Conservation (phyloP, 2,329 filamentous ascomycete species). For the Zasmidium citrigriseum region DNA sequence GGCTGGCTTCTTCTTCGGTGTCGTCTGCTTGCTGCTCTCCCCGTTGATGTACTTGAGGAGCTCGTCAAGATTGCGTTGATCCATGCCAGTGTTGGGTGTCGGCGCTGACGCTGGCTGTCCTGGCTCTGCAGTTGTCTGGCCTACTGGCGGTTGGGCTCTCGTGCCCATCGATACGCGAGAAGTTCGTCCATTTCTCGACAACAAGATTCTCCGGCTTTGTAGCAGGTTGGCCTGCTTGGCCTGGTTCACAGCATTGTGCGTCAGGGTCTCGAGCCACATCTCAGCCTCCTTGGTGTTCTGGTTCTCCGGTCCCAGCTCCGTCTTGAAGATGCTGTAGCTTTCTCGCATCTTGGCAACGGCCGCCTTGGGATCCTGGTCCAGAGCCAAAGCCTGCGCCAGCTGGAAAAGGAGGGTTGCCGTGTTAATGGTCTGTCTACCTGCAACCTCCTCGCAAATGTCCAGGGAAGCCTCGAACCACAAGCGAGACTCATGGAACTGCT, state of each 20-base stretch:
- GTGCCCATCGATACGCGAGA: conserved; percentile 53
- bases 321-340: conserved; percentile 92
- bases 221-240: conserved; percentile 75
- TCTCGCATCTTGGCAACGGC: conserved; percentile 94
- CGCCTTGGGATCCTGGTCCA: conserved; percentile 92
- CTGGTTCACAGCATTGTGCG: conserved; percentile 90
- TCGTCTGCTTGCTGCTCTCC: conserved; percentile 42
- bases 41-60: conserved; percentile 94
- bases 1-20: conserved; percentile 47
- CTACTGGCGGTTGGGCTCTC: conserved; percentile 62
- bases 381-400: conserved; percentile 87
- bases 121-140: conserved; percentile 17
- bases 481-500: conserved; percentile 91
- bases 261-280: conserved; percentile 93
- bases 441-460: conserved; percentile 82
- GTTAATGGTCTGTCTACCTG: conserved; percentile 86
- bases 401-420: conserved; percentile 96
- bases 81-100: conserved; percentile 34
- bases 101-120: conserved; percentile 8
- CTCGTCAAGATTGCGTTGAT: conserved; percentile 81
- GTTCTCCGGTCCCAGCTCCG: conserved; percentile 82
- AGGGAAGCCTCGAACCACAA: conserved; percentile 96
- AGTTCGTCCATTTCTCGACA: conserved; percentile 39
- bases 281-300: conserved; percentile 98
- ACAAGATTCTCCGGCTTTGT: conserved; percentile 28